Base-by-base conservation (phyloP, 106 monocot genomes). In the Ottelia alismoides region DNA sequence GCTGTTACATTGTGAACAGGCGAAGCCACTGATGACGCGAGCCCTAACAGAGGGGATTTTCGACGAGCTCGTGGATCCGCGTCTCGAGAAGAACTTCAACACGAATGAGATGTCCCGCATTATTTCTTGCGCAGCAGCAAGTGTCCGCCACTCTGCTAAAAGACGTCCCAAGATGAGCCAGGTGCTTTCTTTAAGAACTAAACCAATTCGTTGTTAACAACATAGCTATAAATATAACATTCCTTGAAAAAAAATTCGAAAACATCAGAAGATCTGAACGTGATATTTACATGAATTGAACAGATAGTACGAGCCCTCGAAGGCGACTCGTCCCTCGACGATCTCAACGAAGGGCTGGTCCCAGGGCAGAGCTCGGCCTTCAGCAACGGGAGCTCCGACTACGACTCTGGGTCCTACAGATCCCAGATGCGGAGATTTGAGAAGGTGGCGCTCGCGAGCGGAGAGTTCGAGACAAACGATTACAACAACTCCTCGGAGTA, bases 111-210 rank as follows among this genome's bases (percentile, higher is more conserved):
- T 94, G 88, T 47, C 67, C 1, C 72, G 84, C 3, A 46, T 94
- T 61, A 52, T 74, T 2, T 66, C 75, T 0, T 74, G 72, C 47
- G 88, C 84, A 22, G 80, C 88, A 51, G 80, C 94, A 3, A 61
- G 72, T 35, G 78, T 81, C 57, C 94, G 76, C 35, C 94, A 94
- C 51, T 88, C 84, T 10, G 88, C 84, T 1, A 70, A 66, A 47
- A 74, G 81, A 47, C 94, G 94, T 11, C 88, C 94, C 0, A 88
- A 71, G 63, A 94, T 88, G 94, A 94, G 84, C 58, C 94, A 94
- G 81, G 92, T n/a, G n/a, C n/a, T n/a, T n/a, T n/a, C n/a, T n/a
- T n/a, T n/a, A n/a, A n/a, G n/a, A n/a, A n/a, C n/a, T n/a, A n/a
- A n/a, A n/a, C n/a, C n/a, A n/a, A n/a, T n/a, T n/a, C n/a, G n/a